Percentiles rank a stretch among this genome's conserved stretches.
These are phyloP conservation scores for Fusarium vanettenii DNA, from an alignment of 2,329 filamentous ascomycete species.

Conservation along the genomic window DNA sequence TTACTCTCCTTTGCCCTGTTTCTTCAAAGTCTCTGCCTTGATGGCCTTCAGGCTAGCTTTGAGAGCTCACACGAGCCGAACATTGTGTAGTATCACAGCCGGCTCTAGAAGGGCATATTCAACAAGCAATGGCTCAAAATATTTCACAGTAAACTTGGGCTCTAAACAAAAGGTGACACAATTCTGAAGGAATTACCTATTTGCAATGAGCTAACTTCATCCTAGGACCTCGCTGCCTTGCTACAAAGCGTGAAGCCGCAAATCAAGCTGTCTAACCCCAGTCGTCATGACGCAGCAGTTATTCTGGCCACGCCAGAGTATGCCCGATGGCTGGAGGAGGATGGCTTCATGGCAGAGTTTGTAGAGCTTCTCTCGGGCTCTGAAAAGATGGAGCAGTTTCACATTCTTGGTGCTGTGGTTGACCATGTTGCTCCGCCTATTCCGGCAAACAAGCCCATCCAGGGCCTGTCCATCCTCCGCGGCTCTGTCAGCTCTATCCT, in stretches of 20 bases:
- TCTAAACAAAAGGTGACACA: constrained; percentile 19
- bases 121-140: constrained; percentile 17
- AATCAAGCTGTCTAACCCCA: constrained; percentile 43
- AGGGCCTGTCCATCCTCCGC: constrained; percentile 65
- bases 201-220: constrained; percentile 8
- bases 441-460: constrained; percentile 45
- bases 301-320: constrained; percentile 63
- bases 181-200: not conserved
- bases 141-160: constrained; percentile 38
- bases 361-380: constrained; percentile 59
- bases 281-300: constrained; percentile 56
- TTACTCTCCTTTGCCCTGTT: not conserved
- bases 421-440: constrained; percentile 61
- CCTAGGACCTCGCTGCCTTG: constrained; percentile 29
- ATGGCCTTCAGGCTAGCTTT: constrained; percentile 39
- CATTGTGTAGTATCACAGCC: constrained; percentile 21
- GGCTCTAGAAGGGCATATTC: constrained; percentile 38
- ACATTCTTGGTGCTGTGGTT: constrained; percentile 66
- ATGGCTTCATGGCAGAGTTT: constrained; percentile 55
- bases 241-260: constrained; percentile 34
- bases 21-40: not conserved
- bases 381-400: constrained; percentile 52
- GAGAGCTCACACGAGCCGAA: constrained; percentile 33
- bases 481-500: constrained; percentile 56
- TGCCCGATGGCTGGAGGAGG: constrained; percentile 60